These are phyloP conservation scores for Daedaleopsis nitida DNA, from an alignment of 768 basidiomycete genomes.

Conservation along the genomic window DNA sequence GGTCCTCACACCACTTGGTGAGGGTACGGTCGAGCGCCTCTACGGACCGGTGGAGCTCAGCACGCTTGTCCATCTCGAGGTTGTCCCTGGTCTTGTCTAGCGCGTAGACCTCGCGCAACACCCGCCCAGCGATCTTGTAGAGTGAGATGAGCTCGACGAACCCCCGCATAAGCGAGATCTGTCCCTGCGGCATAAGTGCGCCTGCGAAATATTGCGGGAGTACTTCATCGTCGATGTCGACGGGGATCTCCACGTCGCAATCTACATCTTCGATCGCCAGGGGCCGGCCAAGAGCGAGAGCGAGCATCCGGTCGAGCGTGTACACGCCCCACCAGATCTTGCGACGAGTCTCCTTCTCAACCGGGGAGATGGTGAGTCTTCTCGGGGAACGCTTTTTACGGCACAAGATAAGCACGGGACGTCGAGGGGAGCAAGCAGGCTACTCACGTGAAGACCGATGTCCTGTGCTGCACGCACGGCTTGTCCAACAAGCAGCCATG, in stretches of 20 bases:
- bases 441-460: conserved; percentile 85
- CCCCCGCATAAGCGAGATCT: conserved; percentile 79
- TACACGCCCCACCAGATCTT: conserved; percentile 97
- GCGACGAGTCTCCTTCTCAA: conserved; percentile 86
- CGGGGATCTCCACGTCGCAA: conserved; percentile 86
- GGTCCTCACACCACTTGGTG: conserved; percentile 80
- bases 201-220: conserved; percentile 74
- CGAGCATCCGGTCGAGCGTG: conserved; percentile 88
- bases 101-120: conserved; percentile 82
- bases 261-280: conserved; percentile 88
- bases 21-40: conserved; percentile 78
- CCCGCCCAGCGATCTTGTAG: conserved; percentile 83
- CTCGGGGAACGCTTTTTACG: conserved; percentile 73
- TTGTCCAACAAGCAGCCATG: conserved; percentile 91
- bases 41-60: conserved; percentile 75
- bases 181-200: conserved; percentile 53
- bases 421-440: conserved; percentile 7
- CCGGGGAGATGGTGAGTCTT: conserved; percentile 63
- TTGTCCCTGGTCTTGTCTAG: conserved; percentile 76
- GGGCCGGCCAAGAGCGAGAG: conserved; percentile 85
- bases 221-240: conserved; percentile 80
- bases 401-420: conserved; percentile 16
- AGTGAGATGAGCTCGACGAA: conserved; percentile 73
- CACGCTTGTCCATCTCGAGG: conserved; percentile 71
- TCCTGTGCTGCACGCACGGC: conserved; percentile 90